Base-by-base conservation (phyloP, 1,139 yeast genomes). In the Scheffersomyces illinoinensis region DNA sequence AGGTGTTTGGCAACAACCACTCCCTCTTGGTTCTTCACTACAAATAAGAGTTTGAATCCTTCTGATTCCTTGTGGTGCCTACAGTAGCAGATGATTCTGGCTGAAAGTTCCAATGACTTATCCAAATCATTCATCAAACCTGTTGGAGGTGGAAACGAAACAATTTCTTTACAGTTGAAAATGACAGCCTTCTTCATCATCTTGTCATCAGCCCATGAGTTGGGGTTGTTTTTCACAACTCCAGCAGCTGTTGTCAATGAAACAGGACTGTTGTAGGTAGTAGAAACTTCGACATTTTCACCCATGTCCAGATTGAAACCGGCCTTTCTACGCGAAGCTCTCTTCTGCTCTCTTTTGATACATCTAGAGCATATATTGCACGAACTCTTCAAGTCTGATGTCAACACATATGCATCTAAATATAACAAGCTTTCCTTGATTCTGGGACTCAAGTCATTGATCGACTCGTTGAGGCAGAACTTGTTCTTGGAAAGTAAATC, bases 61-160 rank as follows among this genome's bases (percentile, higher is more conserved):
- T 84, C 85, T 39, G 87, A 79, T 62, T 93, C 97, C 65, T 87
- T 86, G 74, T 95, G 98, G 73, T 95, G 99, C 66, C 98, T 87
- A 75, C 98, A 93, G 73, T 95, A 95, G 73, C 99, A 95, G 10
- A 95, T 95, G 53, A 95, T 87, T 75, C 99, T 85, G 17, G 97
- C 89, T 47, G 93, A 88, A 43, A 95, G 77, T 58, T 91, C 96
- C 57, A 93, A 75, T 14, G 83, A 79, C 64, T 87, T 82, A 21
- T 71, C 66, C 18, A 60, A 57, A 54, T 70, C 74, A 54, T 70
- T 73, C 53, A 69, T 70, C 54, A 78, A 72, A 7, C 86, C 86
- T 49, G 79, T 78, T 39, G 89, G 88, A 20, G 90, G 84, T 12
- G 93, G 91, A 68, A 93, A 85, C 3, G 93, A 86, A 53, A 91